Evolutionary conservation across 192 early-diverging fungal genomes (phyloP), one percentile per base, ranked within the genome.

Genomic region (Phlyctochytrium planicorne): DNA sequence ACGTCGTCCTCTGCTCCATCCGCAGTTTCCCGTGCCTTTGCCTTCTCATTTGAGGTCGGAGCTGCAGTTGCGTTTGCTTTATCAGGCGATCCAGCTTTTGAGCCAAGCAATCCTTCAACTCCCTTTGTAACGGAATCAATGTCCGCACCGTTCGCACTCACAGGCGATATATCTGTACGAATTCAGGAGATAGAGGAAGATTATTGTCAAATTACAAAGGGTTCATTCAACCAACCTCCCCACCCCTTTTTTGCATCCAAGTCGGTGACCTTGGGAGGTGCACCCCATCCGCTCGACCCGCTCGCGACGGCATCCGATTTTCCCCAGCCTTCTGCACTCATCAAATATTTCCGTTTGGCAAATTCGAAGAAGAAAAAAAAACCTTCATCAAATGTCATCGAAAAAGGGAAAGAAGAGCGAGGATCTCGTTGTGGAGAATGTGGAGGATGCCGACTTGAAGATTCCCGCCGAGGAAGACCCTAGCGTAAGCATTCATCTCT

Each of bases 201-300:
- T n/a, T n/a, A n/a, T n/a, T n/a, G n/a, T n/a, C n/a, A n/a, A n/a
- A n/a, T n/a, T n/a, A n/a, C n/a, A n/a, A n/a, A n/a, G n/a, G n/a
- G n/a, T n/a, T n/a, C n/a, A n/a, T n/a, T n/a, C n/a, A n/a, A n/a
- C n/a, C 17, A 50, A 47, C 40, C 40, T 14, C 10, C 10, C 40
- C 40, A 47, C 53, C 65, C 65, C 34, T 55, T 53, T 53, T 27
- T 57, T 56, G 50, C 60, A 14, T 33, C 29, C 14, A 66, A 32
- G 56, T 68, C 57, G 23, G 66, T 68, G 24, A 36, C 37, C 31
- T 69, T 62, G 24, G 68, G 68, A 24, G 68, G 60, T 17, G 59
- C 60, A 16, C 68, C 68, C 68, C 68, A 69, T 17, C 68, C 60
- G 40, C 63, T 6, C 12, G 12, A 10, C 12, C 10, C 55, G 55